Evolutionary conservation across 2,329 filamentous ascomycete genomes (phyloP).

Genomic region (Lachnellula occidentalis): DNA sequence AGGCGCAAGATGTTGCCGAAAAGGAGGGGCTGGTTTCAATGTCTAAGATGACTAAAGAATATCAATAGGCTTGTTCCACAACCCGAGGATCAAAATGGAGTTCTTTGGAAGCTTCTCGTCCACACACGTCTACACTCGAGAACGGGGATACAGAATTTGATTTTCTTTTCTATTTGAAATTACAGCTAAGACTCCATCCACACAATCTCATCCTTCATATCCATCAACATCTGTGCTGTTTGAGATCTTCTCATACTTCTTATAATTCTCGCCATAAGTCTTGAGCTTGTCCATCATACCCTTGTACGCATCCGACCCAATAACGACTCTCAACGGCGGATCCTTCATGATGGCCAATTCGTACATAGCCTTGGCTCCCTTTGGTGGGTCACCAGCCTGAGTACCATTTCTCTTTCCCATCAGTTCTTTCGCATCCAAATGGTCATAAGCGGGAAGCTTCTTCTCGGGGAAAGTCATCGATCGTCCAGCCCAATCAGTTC

Average conservation of each 20-base stretch:
- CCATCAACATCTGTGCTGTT: slow-evolving; percentile 22
- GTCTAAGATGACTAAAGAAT: not conserved
- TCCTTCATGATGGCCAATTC: slow-evolving; percentile 47
- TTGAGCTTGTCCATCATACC: slow-evolving; percentile 46
- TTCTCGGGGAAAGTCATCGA: slow-evolving; percentile 38
- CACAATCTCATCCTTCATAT: slow-evolving; percentile 1
- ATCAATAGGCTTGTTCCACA: not conserved
- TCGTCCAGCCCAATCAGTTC: slow-evolving; percentile 35
- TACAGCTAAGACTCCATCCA: not conserved
- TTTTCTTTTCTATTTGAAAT: not conserved
- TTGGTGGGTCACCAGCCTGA: slow-evolving; percentile 38
- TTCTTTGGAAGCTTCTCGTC: no score
- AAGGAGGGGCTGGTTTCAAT: not conserved
- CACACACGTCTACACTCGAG: not conserved
- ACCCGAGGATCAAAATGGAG: no score
- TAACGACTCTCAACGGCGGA: slow-evolving; percentile 45
- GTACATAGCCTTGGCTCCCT: slow-evolving; percentile 47
- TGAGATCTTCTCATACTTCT: slow-evolving; percentile 25
- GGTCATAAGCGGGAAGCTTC: slow-evolving; percentile 40
- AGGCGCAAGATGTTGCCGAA: not conserved
- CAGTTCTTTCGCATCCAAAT: slow-evolving; percentile 38
- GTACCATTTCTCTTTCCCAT: slow-evolving; percentile 33
- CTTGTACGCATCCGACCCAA: slow-evolving; percentile 48
- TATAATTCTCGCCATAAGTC: slow-evolving; percentile 38
- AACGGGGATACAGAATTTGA: not conserved